Conservation (phyloP, 495 filamentous ascomycete genomes). For the Daldinia grandis region DNA sequence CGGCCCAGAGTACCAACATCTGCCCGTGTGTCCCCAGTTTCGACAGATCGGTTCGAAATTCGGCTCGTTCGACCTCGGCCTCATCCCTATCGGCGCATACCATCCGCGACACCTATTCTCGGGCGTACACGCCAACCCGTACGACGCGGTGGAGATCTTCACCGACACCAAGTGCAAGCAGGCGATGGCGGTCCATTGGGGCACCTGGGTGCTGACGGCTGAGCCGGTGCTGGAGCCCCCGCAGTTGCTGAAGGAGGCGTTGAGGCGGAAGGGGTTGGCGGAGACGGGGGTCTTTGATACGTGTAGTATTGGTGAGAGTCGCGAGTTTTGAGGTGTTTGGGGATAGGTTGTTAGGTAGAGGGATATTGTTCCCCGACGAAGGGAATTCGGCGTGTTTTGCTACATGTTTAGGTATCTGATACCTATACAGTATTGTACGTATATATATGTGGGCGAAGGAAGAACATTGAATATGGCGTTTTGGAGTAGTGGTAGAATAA, state of each 20-base stretch:
- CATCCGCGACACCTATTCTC: constrained; percentile 78
- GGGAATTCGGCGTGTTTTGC: not conserved
- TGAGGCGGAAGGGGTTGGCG: constrained; percentile 70
- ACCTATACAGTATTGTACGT: not conserved
- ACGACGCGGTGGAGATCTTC: constrained; percentile 91
- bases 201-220: constrained; percentile 86
- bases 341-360: not conserved
- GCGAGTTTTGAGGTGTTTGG: constrained; percentile 65
- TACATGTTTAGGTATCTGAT: not conserved
- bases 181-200: constrained; percentile 95
- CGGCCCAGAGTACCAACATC: constrained; percentile 66
- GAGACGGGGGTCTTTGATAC: constrained; percentile 89
- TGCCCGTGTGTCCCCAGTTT: constrained; percentile 87
- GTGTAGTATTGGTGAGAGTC: constrained; percentile 85
- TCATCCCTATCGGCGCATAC: constrained; percentile 97
- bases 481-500: not conserved
- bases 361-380: too few relatives aligned
- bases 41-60: constrained; percentile 81
- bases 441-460: not conserved
- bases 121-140: constrained; percentile 87
- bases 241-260: constrained; percentile 74
- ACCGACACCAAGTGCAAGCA: constrained; percentile 81
- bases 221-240: constrained; percentile 91
- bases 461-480: not conserved
- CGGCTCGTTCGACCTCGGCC: constrained; percentile 89